These are phyloP conservation scores for Kuraishia hungarica DNA, from an alignment of 805 yeast genomes.

Conservation along the genomic window DNA sequence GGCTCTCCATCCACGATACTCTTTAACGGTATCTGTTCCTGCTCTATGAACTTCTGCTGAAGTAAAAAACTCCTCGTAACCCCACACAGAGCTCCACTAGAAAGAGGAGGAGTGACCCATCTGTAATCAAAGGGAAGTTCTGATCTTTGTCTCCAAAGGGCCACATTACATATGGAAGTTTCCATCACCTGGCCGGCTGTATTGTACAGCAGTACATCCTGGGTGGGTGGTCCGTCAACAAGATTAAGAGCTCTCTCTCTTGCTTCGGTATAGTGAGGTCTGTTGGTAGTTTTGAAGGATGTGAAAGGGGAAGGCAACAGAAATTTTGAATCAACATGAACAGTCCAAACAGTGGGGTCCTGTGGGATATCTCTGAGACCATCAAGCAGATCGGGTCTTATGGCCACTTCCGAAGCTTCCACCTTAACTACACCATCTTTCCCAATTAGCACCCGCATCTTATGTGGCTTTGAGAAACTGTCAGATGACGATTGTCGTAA, in stretches of 20 bases:
- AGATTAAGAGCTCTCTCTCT: constrained; percentile 37
- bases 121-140: constrained; percentile 23
- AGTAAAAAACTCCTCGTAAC: constrained; percentile 63
- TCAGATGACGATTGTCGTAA: constrained; percentile 19
- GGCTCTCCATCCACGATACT: constrained; percentile 59
- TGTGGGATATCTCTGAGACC: constrained; percentile 1
- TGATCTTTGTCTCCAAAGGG: constrained; percentile 34
- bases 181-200: constrained; percentile 57
- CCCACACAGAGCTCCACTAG: constrained; percentile 81
- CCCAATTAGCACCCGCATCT: constrained; percentile 37
- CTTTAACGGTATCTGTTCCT: constrained; percentile 35
- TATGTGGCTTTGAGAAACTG: constrained; percentile 24
- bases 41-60: constrained; percentile 41
- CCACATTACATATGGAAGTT: constrained; percentile 78
- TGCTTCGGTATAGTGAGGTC: constrained; percentile 57
- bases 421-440: constrained; percentile 25
- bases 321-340: constrained; percentile 50
- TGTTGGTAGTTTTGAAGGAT: constrained; percentile 75
- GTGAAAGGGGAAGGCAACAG: constrained; percentile 65
- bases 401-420: constrained; percentile 25
- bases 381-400: constrained; percentile 4
- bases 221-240: constrained; percentile 19
- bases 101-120: constrained; percentile 80
- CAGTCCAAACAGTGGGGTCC: constrained; percentile 35
- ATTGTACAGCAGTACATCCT: constrained; percentile 70